phyloP scores from a whole-genome alignment of 768 basidiomycete genomes.

The Pisolithus sp. region DNA sequence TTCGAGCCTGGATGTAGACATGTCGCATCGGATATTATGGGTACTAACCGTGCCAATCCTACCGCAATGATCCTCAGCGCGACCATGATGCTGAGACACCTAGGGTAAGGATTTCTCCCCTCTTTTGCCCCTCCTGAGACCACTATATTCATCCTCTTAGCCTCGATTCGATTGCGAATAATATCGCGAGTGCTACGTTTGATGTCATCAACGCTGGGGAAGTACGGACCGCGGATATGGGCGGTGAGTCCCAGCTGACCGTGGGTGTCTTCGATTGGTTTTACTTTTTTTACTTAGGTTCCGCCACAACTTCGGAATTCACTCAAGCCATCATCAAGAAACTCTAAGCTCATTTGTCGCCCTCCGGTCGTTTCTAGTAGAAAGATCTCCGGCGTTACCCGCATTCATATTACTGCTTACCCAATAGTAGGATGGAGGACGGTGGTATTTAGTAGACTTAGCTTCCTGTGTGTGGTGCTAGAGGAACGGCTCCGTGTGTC shows the following conservation, averaged over 20 bases:
- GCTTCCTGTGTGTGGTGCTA: too few species aligned
- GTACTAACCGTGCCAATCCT: constrained; percentile 92
- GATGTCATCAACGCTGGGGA: constrained; percentile 85
- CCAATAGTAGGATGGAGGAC: too few species aligned
- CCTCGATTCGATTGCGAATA: constrained; percentile 89
- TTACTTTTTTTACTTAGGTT: constrained; percentile 41
- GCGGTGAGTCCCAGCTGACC: constrained; percentile 49
- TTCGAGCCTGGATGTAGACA: constrained; percentile 99
- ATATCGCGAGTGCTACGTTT: constrained; percentile 87
- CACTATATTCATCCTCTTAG: constrained; percentile 31
- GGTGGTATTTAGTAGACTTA: too few species aligned
- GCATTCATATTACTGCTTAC: too few species aligned
- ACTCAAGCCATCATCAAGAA: constrained; percentile 88
- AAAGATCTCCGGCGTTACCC: too few species aligned
- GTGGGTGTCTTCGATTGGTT: not conserved
- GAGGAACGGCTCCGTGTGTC: too few species aligned
- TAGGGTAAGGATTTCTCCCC: constrained; percentile 55
- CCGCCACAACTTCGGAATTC: constrained; percentile 90
- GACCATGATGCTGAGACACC: constrained; percentile 95
- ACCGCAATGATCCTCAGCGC: constrained; percentile 96
- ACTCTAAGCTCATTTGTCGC: constrained; percentile 32
- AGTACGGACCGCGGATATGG: constrained; percentile 92
- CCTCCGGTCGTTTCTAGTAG: not conserved
- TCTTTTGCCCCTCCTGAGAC: constrained; percentile 15
- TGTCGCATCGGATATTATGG: constrained; percentile 93